Base-by-base conservation (phyloP, 306 rosid species). In the Casuarina equisetifolia region DNA sequence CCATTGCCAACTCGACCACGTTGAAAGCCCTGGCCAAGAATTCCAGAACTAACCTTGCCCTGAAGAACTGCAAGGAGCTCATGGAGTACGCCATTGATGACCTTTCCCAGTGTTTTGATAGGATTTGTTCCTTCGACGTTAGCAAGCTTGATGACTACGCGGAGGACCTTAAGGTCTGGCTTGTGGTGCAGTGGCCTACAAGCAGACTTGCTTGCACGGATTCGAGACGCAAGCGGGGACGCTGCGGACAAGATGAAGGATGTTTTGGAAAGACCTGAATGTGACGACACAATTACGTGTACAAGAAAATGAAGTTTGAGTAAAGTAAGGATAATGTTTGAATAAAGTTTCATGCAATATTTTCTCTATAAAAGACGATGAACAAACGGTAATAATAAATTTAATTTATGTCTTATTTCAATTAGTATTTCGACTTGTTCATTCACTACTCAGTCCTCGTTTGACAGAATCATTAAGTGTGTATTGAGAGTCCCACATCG, bases 81-180 rank as follows among this genome's bases (percentile, higher is more conserved):
- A 54, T 92, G 9, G 82, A 79, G 0, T 91, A 83, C 17, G 90
- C 95, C 0, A 50, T 94, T 9, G 89, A 85, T 38, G 93, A 86
- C 3, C 69, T 94, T 0, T 9, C 74, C 0, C 75, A 66, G 2
- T 89, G 97, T 0, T 53, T 84, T 2, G 51, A 76, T 0, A 64
- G 40, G 36, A 10, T 92, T 8, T 88, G 91, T 0, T 35, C 62
- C 0, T 89, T 90, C n/a, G 95, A 92, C 0, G 0, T 79, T 0
- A 6, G 1, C 43, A 86, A 85, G 72, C 0, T 94, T 0, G 52
- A 68, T 17, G 85, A 83, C 5, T 88, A 77, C 62, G 69, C 80
- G 0, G 88, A 79, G 32, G 92, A 90, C 64, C 86, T 94, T 5
- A 86, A 89, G 61, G 78, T 88, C 11, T 94, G 97, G 98, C 64